Conservation (phyloP, 2,329 filamentous ascomycete species). For the Cytospora schulzeri region DNA sequence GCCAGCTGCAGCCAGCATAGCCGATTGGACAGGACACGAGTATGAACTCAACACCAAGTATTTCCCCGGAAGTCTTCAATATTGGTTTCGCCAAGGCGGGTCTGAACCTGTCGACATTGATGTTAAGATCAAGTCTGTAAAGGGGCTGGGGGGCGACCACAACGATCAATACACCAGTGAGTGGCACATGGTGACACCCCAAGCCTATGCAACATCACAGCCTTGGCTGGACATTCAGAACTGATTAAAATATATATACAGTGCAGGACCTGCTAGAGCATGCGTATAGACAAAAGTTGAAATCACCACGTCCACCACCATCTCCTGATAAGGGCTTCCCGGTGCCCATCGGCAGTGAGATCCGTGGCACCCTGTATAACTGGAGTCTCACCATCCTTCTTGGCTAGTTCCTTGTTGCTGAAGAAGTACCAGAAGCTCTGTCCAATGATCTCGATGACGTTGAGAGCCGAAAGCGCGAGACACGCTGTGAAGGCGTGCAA, state of each 20-base stretch:
- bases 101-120: no score
- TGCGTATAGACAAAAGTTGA: not conserved
- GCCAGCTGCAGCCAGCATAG: no score
- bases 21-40: no score
- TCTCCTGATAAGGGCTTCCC: conserved; percentile 30
- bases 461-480: conserved; percentile 30
- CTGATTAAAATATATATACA: not conserved
- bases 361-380: conserved; percentile 27
- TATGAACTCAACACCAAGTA: no score
- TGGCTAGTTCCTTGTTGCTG: conserved; percentile 31
- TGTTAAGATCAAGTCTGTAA: no score
- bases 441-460: conserved; percentile 28
- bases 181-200: no score
- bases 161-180: no score
- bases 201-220: no score
- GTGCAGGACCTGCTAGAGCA: not conserved
- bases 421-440: conserved; percentile 32
- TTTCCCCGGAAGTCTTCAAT: no score
- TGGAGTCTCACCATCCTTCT: conserved; percentile 22
- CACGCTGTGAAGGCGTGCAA: conserved; percentile 33
- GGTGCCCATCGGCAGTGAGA: conserved; percentile 28
- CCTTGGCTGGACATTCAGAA: no score
- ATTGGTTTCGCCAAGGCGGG: no score
- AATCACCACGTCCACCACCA: conserved; percentile 34
- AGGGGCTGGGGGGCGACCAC: no score